Evolutionary conservation across 106 monocot genomes (phyloP).

Genomic region (Apostasia shenzhenica): DNA sequence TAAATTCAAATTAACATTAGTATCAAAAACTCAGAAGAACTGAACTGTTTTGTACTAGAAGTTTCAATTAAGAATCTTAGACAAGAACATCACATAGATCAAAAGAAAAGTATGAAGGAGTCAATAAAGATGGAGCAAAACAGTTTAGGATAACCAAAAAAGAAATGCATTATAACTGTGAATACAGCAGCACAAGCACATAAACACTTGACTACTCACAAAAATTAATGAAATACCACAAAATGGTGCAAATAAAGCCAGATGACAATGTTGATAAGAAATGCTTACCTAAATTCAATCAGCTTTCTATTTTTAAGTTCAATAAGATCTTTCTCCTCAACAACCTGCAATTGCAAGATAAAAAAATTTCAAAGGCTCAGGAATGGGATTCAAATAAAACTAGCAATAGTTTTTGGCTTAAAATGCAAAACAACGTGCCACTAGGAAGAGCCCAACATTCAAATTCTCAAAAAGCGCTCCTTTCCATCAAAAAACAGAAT

Average conservation of each 20-base stretch:
- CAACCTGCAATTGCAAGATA: conserved; percentile 23
- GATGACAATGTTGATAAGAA: neutral
- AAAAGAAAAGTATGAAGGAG: no score
- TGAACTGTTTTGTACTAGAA: neutral
- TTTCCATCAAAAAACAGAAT: neutral
- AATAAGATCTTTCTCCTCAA: conserved; percentile 39
- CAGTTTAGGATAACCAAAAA: neutral
- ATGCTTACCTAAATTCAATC: conserved; percentile 46
- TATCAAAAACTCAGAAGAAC: neutral
- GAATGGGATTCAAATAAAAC: neutral
- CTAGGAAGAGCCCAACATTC: neutral
- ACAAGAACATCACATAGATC: neutral
- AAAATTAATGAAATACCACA: neutral
- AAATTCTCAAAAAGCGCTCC: neutral
- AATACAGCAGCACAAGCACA: neutral
- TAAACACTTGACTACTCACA: neutral
- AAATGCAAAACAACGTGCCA: neutral
- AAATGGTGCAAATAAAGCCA: neutral
- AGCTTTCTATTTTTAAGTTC: conserved; percentile 79
- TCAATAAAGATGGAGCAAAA: neutral
- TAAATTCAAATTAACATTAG: neutral
- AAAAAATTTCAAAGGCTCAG: neutral
- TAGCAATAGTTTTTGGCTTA: neutral
- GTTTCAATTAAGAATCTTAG: neutral
- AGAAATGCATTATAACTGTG: neutral